A percentile compares a stretch with the other conserved stretches of the same genome.
phyloP scores from a whole-genome alignment of 768 basidiomycete genomes.

The Lanmaoa pseudosensibilis region DNA sequence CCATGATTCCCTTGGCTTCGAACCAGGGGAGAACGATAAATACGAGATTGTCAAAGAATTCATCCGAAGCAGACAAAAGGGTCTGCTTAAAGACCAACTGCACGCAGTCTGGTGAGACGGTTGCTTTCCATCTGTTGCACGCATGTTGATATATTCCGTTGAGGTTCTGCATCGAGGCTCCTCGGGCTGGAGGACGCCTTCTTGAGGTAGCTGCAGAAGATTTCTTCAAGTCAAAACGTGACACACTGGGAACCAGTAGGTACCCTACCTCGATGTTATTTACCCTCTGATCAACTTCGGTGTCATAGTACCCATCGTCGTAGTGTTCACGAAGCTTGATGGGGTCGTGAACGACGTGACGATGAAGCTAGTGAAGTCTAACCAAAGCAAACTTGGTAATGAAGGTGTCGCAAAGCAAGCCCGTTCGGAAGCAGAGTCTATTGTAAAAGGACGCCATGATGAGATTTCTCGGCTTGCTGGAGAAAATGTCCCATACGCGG shows the following conservation, averaged over 20 bases:
- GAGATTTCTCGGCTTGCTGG: not conserved
- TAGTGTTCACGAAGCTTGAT: not conserved
- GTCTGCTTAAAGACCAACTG: not conserved
- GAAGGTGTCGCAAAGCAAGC: not conserved
- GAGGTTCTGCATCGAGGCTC: not conserved
- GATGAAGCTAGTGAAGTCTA: not conserved
- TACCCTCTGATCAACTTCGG: not conserved
- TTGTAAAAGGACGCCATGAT: not conserved
- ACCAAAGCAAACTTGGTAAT: not conserved
- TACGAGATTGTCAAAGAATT: not conserved
- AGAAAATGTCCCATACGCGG: not conserved
- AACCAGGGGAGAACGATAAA: not conserved
- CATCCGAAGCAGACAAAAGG: not conserved
- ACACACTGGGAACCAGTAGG: not conserved
- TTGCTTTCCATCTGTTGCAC: not conserved
- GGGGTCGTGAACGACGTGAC: not conserved
- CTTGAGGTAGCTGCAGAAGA: not conserved
- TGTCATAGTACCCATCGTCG: not conserved
- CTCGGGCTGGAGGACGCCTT: not conserved
- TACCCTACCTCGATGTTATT: not conserved
- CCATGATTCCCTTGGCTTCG: conserved; percentile 3
- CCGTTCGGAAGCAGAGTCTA: not conserved
- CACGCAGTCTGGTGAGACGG: not conserved
- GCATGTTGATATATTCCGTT: not conserved
- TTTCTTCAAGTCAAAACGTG: not conserved